Evolutionary conservation across 2,329 filamentous ascomycete species (phyloP).

Genomic region (Nemania sp.): DNA sequence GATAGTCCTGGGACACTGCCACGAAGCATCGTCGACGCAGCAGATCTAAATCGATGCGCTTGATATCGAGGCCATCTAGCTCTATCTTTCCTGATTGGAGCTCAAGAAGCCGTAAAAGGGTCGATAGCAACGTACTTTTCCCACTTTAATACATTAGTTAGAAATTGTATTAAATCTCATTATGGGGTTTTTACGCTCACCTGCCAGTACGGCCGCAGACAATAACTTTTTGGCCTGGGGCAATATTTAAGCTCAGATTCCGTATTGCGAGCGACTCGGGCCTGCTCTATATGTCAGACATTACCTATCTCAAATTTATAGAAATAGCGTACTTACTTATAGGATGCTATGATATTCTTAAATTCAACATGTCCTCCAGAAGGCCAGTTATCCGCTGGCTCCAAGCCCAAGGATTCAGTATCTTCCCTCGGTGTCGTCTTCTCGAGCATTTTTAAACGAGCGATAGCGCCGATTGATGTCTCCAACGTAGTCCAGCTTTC

Average conservation of each 20-base stretch:
- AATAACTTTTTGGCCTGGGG: slow-evolving; percentile 61
- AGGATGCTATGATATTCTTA: slow-evolving; percentile 48
- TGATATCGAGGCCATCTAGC: slow-evolving; percentile 50
- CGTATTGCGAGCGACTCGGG: slow-evolving; percentile 43
- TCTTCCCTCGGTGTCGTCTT: slow-evolving; percentile 42
- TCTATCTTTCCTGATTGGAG: slow-evolving; percentile 45
- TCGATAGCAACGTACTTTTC: slow-evolving; percentile 51
- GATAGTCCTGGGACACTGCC: slow-evolving; percentile 50
- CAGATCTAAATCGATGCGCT: slow-evolving; percentile 38
- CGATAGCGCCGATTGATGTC: slow-evolving; percentile 53
- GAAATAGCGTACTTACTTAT: slow-evolving; percentile 42
- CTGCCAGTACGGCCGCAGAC: slow-evolving; percentile 66
- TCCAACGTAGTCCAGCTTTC: slow-evolving; percentile 53
- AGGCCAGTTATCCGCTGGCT: slow-evolving; percentile 47
- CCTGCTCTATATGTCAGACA: slow-evolving; percentile 25
- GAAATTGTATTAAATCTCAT: background rate
- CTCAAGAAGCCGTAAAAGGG: slow-evolving; percentile 45
- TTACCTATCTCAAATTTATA: background rate
- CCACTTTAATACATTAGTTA: slow-evolving; percentile 48
- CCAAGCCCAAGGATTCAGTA: background rate
- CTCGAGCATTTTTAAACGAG: slow-evolving; percentile 51
- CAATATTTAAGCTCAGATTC: slow-evolving; percentile 46
- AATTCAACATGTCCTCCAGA: slow-evolving; percentile 46
- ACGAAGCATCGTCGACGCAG: slow-evolving; percentile 50
- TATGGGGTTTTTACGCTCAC: slow-evolving; percentile 43